These are phyloP conservation scores for Scolecobasidium constrictum DNA, from an alignment of 2,329 filamentous ascomycete genomes.

Conservation along the genomic window DNA sequence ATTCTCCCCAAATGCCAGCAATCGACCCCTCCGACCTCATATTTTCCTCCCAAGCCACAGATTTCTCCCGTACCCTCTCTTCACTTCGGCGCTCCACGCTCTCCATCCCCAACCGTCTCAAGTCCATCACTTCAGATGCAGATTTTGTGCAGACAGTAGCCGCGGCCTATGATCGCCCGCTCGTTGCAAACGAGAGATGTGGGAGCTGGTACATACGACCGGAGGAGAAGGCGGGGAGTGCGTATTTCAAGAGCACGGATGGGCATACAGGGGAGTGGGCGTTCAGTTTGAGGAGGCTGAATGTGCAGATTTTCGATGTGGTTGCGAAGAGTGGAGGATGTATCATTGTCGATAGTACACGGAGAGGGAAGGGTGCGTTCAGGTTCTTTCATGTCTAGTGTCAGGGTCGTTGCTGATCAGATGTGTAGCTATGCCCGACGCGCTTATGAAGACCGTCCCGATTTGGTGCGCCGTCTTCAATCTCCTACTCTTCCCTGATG, in stretches of 20 bases:
- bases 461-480: slow-evolving; percentile 91
- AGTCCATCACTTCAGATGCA: slow-evolving; percentile 68
- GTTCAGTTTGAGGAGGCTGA: slow-evolving; percentile 76
- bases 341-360: slow-evolving; percentile 86
- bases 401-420: slow-evolving; percentile 4
- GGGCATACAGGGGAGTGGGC: slow-evolving; percentile 86
- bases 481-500: slow-evolving; percentile 57
- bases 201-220: slow-evolving; percentile 88
- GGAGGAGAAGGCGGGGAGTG: slow-evolving; percentile 54
- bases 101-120: slow-evolving; percentile 69
- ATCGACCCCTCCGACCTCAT: slow-evolving; percentile 29
- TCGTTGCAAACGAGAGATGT: slow-evolving; percentile 89
- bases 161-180: slow-evolving; percentile 47
- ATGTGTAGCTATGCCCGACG: slow-evolving; percentile 71
- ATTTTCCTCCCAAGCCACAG: slow-evolving; percentile 46
- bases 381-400: background rate
- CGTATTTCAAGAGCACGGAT: slow-evolving; percentile 97
- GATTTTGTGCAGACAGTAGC: slow-evolving; percentile 58
- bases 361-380: slow-evolving; percentile 67
- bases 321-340: slow-evolving; percentile 58
- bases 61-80: slow-evolving; percentile 57
- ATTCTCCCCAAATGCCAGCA: too few species aligned
- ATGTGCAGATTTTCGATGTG: slow-evolving; percentile 66
- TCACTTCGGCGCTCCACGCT: slow-evolving; percentile 68
- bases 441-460: slow-evolving; percentile 83